Conservation (phyloP, 2,329 filamentous ascomycete species). For the Aspergillus neotritici region DNA sequence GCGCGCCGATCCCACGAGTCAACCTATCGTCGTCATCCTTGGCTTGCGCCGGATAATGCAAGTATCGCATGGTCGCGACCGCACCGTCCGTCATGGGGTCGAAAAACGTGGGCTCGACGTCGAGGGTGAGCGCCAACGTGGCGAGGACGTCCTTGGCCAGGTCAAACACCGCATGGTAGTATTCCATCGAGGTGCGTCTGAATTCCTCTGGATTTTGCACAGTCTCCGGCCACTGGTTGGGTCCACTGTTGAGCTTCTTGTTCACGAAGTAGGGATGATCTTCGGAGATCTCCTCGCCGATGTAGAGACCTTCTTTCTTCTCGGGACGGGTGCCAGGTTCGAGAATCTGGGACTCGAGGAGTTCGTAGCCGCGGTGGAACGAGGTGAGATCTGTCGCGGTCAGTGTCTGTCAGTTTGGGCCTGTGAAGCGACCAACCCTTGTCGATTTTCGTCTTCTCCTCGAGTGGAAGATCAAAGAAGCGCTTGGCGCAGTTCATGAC, state of each 20-base stretch:
- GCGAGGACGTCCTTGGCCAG: conserved; percentile 40
- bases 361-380: conserved; percentile 42
- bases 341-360: conserved; percentile 39
- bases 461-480: conserved; percentile 38
- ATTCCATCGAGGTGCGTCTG: conserved; percentile 34
- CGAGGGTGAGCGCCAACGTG: conserved; percentile 38
- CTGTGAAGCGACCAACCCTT: conserved; percentile 20
- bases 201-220: conserved; percentile 27
- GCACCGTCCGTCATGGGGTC: conserved; percentile 31
- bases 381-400: conserved; percentile 29
- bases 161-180: conserved; percentile 35
- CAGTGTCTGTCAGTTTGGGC: background rate
- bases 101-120: conserved; percentile 35
- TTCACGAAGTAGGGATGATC: conserved; percentile 35
- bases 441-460: conserved; percentile 38
- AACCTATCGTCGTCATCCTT: conserved; percentile 32
- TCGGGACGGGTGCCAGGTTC: conserved; percentile 40
- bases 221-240: conserved; percentile 37
- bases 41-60: conserved; percentile 41
- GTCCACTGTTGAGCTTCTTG: conserved; percentile 36
- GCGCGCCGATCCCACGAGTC: conserved; percentile 39
- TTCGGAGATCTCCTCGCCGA: conserved; percentile 38
- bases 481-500: conserved; percentile 37
- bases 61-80: conserved; percentile 38
- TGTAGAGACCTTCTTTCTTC: conserved; percentile 42